Conservation (phyloP, 345 rosid genomes). For the Anastatica hierochuntica region DNA sequence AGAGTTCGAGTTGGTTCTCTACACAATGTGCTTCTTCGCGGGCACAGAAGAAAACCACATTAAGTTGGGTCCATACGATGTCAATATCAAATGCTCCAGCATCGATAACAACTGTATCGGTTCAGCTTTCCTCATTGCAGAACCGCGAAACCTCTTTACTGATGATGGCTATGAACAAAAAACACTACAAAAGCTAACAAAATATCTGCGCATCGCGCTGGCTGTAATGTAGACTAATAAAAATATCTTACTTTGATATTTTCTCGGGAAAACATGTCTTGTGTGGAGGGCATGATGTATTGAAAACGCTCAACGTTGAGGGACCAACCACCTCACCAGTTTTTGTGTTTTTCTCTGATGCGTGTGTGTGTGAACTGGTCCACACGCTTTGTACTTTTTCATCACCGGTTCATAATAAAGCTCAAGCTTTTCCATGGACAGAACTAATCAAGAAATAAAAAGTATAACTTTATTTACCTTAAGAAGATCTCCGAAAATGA, state of each 20-base stretch:
- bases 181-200: no score
- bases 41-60: constrained; percentile 71
- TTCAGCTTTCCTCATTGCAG: not conserved
- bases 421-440: constrained; percentile 11
- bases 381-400: constrained; percentile 14
- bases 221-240: no score
- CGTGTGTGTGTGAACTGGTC: not conserved
- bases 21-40: constrained; percentile 68
- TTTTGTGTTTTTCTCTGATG: not conserved
- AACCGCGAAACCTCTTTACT: no score
- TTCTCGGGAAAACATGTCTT: no score
- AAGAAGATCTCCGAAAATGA: no score
- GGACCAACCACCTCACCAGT: not conserved
- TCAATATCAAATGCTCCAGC: constrained; percentile 51
- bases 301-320: not conserved
- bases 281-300: not conserved
- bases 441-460: not conserved
- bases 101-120: no score
- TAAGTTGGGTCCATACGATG: constrained; percentile 77
- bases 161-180: no score
- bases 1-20: constrained; percentile 82
- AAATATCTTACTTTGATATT: no score
- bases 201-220: no score
- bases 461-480: not conserved
- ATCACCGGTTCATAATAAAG: constrained; percentile 13